phyloP scores from a whole-genome alignment of 352 stramenopile species.

The Phytophthora sojae region DNA sequence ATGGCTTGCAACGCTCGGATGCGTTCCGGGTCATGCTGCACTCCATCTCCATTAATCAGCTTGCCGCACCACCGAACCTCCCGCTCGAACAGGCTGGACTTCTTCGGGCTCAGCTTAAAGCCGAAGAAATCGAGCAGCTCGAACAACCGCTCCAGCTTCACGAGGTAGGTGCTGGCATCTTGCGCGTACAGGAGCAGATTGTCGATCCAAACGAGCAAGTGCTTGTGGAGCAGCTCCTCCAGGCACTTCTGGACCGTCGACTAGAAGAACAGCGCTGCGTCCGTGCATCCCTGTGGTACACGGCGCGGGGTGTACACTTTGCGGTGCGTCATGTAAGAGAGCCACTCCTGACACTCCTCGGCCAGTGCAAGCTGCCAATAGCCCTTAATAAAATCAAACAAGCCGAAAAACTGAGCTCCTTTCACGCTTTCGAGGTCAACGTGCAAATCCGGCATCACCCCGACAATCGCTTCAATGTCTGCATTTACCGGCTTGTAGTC shows the following conservation, averaged over 20 bases:
- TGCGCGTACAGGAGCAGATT: slow-evolving; percentile 32
- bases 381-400: slow-evolving; percentile 28
- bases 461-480: slow-evolving; percentile 18
- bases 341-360: neutral
- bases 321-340: slow-evolving; percentile 17
- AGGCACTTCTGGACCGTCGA: slow-evolving; percentile 11
- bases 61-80: slow-evolving; percentile 33
- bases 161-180: slow-evolving; percentile 24
- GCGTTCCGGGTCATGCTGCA: neutral
- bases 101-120: slow-evolving; percentile 32
- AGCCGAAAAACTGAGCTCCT: neutral
- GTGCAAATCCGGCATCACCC: slow-evolving; percentile 29
- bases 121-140: slow-evolving; percentile 24
- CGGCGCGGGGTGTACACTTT: slow-evolving; percentile 2
- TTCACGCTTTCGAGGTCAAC: slow-evolving; percentile 4
- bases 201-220: slow-evolving; percentile 30
- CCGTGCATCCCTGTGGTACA: slow-evolving; percentile 1
- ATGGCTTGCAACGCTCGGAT: slow-evolving; percentile 4
- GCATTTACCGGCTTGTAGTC: slow-evolving; percentile 33
- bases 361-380: slow-evolving; percentile 2
- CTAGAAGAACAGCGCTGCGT: slow-evolving; percentile 5
- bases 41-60: slow-evolving; percentile 1
- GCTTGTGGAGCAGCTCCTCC: slow-evolving; percentile 5
- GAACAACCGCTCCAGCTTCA: slow-evolving; percentile 30
- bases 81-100: slow-evolving; percentile 27